Evolutionary conservation across 345 rosid genomes (phyloP).

Genomic region (Gossypium ekmanianum): DNA sequence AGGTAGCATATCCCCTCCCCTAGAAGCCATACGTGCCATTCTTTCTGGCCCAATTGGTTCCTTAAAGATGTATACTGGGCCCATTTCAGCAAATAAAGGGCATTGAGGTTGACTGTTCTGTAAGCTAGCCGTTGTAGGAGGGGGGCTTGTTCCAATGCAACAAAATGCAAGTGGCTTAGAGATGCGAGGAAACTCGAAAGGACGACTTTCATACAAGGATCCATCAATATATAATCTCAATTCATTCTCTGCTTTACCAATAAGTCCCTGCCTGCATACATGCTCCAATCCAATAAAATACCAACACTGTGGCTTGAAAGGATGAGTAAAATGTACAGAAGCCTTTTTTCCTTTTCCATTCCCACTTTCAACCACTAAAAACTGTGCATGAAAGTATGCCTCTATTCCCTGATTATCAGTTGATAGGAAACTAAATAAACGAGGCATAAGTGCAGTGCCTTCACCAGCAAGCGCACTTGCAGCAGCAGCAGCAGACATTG

Average conservation of each 20-base stretch:
- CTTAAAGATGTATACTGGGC: constrained; percentile 89
- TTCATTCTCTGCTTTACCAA: constrained; percentile 92
- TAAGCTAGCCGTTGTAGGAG: constrained; percentile 94
- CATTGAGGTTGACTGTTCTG: constrained; percentile 95
- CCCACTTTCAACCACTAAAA: constrained; percentile 93
- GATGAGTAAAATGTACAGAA: constrained; percentile 93
- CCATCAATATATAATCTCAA: constrained; percentile 91
- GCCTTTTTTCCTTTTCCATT: constrained; percentile 93
- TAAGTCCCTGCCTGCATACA: constrained; percentile 72
- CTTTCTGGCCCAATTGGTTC: constrained; percentile 90
- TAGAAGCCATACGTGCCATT: constrained; percentile 85
- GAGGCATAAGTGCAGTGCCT: constrained; percentile 97
- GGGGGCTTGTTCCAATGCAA: constrained; percentile 97
- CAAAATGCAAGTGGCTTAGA: constrained; percentile 92
- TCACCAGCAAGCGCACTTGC: constrained; percentile 99
- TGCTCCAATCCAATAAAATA: constrained; percentile 94
- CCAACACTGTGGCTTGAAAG: constrained; percentile 98
- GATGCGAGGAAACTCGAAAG: constrained; percentile 89
- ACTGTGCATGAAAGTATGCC: constrained; percentile 97
- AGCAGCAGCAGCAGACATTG: constrained; percentile 95
- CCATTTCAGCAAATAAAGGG: constrained; percentile 98
- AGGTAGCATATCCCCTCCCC: constrained; percentile 94
- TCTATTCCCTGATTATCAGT: constrained; percentile 96
- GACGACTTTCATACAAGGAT: constrained; percentile 83
- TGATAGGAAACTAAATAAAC: constrained; percentile 91